These are phyloP conservation scores for Elaeagnus macrophylla DNA, from an alignment of 306 rosid species.

Conservation along the genomic window DNA sequence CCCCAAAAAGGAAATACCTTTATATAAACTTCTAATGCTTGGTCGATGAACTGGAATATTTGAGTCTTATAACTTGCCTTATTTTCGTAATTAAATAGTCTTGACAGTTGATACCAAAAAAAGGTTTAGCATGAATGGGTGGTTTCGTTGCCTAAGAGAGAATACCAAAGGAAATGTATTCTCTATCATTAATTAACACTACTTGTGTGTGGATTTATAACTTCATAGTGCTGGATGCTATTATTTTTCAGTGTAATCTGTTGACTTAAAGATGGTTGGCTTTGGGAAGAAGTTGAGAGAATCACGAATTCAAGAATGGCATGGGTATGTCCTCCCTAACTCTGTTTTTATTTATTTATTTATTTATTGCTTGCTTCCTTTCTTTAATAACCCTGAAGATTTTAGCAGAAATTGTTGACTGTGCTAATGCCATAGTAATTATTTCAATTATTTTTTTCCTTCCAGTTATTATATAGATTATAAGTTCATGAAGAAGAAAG, in stretches of 20 bases:
- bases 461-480: conserved; percentile 69
- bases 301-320: conserved; percentile 79
- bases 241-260: conserved; percentile 4
- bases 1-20: too few species aligned
- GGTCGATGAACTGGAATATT: too few species aligned
- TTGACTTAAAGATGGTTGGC: conserved; percentile 52
- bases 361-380: neutral
- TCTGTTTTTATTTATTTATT: neutral
- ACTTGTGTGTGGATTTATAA: neutral
- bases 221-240: conserved; percentile 3
- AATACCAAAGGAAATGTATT: neutral
- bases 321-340: conserved; percentile 33
- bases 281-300: conserved; percentile 88
- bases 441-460: neutral
- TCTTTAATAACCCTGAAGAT: neutral
- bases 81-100: too few species aligned
- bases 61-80: too few species aligned
- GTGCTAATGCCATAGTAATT: neutral
- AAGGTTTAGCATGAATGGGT: too few species aligned
- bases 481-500: conserved; percentile 77
- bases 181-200: neutral
- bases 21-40: too few species aligned
- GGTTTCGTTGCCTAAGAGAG: conserved; percentile 2
- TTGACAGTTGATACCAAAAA: too few species aligned
- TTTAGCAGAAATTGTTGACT: neutral